Evolutionary conservation across 371 early-diverging fungal species (phyloP).

Genomic region (Apophysomyces ossiformis): DNA sequence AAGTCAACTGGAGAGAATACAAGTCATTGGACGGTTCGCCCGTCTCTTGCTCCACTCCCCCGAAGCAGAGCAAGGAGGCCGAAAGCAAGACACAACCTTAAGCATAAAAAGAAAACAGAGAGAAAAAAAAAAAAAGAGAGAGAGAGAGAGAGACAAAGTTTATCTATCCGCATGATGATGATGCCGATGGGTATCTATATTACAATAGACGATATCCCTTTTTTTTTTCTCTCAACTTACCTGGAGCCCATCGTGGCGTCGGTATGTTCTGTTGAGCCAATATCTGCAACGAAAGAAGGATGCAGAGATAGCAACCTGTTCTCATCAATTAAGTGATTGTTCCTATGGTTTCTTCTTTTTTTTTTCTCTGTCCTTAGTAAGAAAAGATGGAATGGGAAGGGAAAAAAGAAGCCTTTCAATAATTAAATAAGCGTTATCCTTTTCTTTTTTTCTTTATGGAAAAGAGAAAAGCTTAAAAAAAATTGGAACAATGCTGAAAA

Average conservation of each 20-base stretch:
- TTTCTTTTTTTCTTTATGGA: no score
- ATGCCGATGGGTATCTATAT: slow-evolving; percentile 1
- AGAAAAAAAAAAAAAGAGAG: no score
- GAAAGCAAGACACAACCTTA: slow-evolving; percentile 31
- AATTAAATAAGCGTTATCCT: not conserved
- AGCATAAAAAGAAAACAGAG: no score
- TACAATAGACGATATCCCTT: not conserved
- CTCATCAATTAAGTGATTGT: not conserved
- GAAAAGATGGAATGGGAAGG: not conserved
- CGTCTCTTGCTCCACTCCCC: slow-evolving; percentile 25
- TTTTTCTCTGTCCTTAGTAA: not conserved
- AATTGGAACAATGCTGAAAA: no score
- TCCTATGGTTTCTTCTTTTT: not conserved
- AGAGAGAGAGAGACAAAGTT: no score
- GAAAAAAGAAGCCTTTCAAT: not conserved
- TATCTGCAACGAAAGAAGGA: slow-evolving; percentile 11
- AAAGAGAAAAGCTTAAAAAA: no score
- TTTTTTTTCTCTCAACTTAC: slow-evolving; percentile 4
- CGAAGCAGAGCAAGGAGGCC: slow-evolving; percentile 30
- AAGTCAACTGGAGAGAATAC: slow-evolving; percentile 22
- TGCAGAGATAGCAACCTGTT: slow-evolving; percentile 10
- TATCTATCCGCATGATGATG: no score
- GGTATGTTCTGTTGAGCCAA: slow-evolving; percentile 16
- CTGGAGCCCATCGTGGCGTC: slow-evolving; percentile 28
- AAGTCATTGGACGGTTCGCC: slow-evolving; percentile 19